These are phyloP conservation scores for Monosporascus sp. DNA, from an alignment of 2,329 filamentous ascomycete genomes.

Conservation along the genomic window DNA sequence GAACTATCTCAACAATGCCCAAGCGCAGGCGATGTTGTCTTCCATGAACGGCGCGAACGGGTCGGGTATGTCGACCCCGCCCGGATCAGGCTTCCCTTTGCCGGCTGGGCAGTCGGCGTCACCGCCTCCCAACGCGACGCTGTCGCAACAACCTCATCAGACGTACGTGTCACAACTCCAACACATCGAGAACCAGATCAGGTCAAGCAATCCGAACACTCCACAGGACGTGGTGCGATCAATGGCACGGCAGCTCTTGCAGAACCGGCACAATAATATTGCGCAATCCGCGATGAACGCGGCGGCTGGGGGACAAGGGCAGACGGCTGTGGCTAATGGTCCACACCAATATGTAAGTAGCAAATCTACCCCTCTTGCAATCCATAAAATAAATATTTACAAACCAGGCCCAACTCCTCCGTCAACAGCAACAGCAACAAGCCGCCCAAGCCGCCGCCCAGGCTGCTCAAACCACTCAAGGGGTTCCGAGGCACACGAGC, in stretches of 20 bases:
- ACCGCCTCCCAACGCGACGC: constrained; percentile 36
- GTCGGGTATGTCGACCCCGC: constrained; percentile 38
- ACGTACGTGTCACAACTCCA: constrained; percentile 44
- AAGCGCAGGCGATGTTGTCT: constrained; percentile 43
- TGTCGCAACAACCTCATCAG: constrained; percentile 39
- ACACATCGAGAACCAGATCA: constrained; percentile 47
- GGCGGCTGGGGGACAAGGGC: constrained; percentile 44
- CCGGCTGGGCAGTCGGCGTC: constrained; percentile 40
- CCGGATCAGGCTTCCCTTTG: constrained; percentile 41
- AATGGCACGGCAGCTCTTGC: constrained; percentile 47
- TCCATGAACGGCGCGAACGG: constrained; percentile 41
- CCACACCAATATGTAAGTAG: constrained; percentile 51
- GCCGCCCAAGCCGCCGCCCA: constrained; percentile 26
- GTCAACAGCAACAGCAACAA: constrained; percentile 51
- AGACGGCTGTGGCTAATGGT: constrained; percentile 44
- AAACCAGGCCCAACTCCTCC: constrained; percentile 37
- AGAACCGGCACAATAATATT: constrained; percentile 35
- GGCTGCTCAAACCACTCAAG: neutral
- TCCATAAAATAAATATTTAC: too few species aligned
- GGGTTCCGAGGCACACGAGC: constrained; percentile 20
- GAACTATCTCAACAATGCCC: constrained; percentile 46
- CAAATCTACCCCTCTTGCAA: too few species aligned
- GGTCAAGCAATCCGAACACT: constrained; percentile 45
- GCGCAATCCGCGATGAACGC: constrained; percentile 49
- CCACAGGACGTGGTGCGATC: constrained; percentile 45